These are phyloP conservation scores for Voacanga thouarsii DNA, from an alignment of 257 asterid genomes.

Conservation along the genomic window DNA sequence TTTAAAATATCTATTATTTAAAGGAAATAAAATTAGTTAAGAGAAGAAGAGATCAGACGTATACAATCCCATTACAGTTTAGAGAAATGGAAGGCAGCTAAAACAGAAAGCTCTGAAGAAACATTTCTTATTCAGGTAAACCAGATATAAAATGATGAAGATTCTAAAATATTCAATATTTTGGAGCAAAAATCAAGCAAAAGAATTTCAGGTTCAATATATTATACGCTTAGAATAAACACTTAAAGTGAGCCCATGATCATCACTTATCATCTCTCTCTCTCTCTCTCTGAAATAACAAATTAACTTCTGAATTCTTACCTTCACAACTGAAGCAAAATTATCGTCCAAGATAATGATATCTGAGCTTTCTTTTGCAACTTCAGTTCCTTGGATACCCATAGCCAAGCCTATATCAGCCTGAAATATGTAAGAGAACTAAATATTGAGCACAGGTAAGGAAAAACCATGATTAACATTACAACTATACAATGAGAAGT, in stretches of 20 bases:
- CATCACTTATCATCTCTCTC: too few species aligned
- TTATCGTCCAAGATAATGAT: constrained; percentile 90
- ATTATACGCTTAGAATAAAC: neutral
- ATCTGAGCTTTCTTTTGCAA: constrained; percentile 97
- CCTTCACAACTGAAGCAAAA: constrained; percentile 93
- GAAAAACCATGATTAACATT: constrained; percentile 3
- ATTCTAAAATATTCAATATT: too few species aligned
- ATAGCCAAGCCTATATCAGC: constrained; percentile 96
- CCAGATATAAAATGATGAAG: neutral
- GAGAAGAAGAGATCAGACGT: neutral
- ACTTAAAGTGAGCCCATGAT: neutral
- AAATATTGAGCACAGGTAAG: constrained; percentile 11
- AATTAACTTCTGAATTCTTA: constrained; percentile 24
- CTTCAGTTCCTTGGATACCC: constrained; percentile 99
- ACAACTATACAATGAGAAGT: neutral
- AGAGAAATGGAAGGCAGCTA: neutral
- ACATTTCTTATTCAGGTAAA: neutral
- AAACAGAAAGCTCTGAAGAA: neutral
- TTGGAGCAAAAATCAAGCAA: neutral
- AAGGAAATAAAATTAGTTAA: neutral
- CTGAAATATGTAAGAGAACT: constrained; percentile 34
- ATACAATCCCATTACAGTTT: neutral
- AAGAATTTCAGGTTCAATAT: neutral
- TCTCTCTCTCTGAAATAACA: constrained; percentile 7
- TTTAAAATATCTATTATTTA: neutral